Base-by-base conservation (phyloP, 2,329 filamentous ascomycete genomes). In the Bimuria novae-zelandiae region DNA sequence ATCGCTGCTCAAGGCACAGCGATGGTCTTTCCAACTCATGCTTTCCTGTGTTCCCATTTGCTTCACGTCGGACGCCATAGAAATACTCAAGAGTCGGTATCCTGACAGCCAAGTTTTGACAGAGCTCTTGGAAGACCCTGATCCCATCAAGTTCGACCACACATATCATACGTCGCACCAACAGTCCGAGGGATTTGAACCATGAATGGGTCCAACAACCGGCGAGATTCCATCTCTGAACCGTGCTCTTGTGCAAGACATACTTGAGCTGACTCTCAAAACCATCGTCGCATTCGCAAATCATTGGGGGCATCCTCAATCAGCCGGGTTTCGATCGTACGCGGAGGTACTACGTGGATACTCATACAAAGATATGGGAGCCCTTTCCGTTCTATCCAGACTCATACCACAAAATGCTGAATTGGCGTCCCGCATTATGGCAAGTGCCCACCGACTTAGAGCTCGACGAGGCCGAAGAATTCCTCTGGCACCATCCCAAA, bases 171-270 rank as follows among this genome's bases (percentile, higher is more conserved):
- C 27, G 12, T 30, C 27, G 27, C 10, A 10, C 33, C 33, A 14
- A 36, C 10, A 36, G 6, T 36, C 10, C 6, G 16, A 21, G 17
- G 16, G 14, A 7, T 37, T 79, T 35, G 14, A 27, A 4, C 35
- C 16, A 4, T 37, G 35, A 16, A 37, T 19, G 16, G 12, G 7
- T 22, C 35, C 35, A 19, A 12, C 35, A 21, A 37, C 5, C 17
- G 35, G 35, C n/a, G 35, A 37, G 21, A 7, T 5, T 11, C 35
- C 35, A 17, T 37, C 35, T 12, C 35, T 5, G 6, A 37, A 37
- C 12, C 35, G 35, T 7, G 35, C 35, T 17, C 12, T 37, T 19
- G n/a, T 21, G 35, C 35, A 37, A 37, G 35, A 37, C 6, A 37
- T 19, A 16, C 5, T 37, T 5, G 7, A 22, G n/a, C 8, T 17